Percentiles rank a stretch among this genome's conserved stretches.
phyloP scores from a whole-genome alignment of 208 protist species.

The Acanthamoeba culbertsoni region DNA sequence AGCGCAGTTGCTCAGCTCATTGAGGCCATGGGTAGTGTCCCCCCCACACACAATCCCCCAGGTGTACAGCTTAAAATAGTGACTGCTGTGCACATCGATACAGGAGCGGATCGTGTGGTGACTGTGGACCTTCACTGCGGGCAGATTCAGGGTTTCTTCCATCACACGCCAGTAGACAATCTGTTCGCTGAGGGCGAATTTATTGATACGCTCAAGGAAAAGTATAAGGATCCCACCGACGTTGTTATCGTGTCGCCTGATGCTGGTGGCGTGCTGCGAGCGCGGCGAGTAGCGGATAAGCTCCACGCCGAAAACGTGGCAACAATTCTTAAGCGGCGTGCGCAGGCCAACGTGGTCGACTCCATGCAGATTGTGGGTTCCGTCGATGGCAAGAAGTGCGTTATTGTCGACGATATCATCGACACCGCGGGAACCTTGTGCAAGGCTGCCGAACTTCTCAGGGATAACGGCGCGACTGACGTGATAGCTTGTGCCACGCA shows the following conservation, averaged over 20 bases:
- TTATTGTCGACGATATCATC: constrained; percentile 96
- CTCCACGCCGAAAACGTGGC: constrained; percentile 90
- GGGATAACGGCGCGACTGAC: constrained; percentile 88
- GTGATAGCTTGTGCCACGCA: constrained; percentile 94
- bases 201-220: constrained; percentile 78
- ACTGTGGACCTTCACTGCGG: constrained; percentile 74
- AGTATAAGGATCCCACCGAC: background rate
- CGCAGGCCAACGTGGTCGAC: background rate
- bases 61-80: background rate
- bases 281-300: constrained; percentile 89
- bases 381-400: constrained; percentile 89
- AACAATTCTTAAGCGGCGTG: constrained; percentile 80
- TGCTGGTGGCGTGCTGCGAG: constrained; percentile 93
- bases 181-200: constrained; percentile 89
- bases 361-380: constrained; percentile 89
- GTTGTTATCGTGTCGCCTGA: constrained; percentile 94
- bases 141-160: constrained; percentile 81
- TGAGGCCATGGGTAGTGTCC: background rate
- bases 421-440: constrained; percentile 94
- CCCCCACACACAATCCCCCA: background rate
- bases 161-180: constrained; percentile 93
- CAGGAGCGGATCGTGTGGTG: constrained; percentile 46
- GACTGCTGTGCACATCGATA: background rate
- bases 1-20: constrained; percentile 82
- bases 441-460: constrained; percentile 91